phyloP scores from a whole-genome alignment of 306 rosid species.

The Sesbania bispinosa region DNA sequence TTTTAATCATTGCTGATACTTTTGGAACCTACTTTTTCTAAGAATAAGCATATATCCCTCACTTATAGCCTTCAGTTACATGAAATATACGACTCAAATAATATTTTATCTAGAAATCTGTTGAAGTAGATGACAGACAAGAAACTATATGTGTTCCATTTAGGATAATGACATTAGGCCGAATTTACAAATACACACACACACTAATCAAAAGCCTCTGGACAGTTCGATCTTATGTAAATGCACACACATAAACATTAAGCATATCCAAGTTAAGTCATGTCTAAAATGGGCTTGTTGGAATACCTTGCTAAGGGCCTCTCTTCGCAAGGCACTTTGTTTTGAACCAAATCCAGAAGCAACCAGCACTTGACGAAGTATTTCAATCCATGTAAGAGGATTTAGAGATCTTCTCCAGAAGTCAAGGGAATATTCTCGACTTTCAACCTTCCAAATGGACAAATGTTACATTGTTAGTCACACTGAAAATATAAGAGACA shows the following conservation, averaged over 20 bases:
- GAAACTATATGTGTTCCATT: neutral
- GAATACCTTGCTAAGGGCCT: slow-evolving; percentile 65
- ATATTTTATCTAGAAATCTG: slow-evolving; percentile 2
- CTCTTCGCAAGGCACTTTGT: slow-evolving; percentile 60
- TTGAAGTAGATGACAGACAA: slow-evolving; percentile 6
- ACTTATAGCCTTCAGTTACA: neutral
- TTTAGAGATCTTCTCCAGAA: slow-evolving; percentile 79
- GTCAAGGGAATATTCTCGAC: slow-evolving; percentile 52
- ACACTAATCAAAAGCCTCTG: neutral
- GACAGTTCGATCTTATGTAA: neutral
- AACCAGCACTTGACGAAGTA: slow-evolving; percentile 83
- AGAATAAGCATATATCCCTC: neutral
- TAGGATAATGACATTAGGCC: neutral
- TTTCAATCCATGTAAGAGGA: slow-evolving; percentile 89
- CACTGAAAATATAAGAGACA: neutral
- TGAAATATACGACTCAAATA: slow-evolving; percentile 21
- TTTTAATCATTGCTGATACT: neutral
- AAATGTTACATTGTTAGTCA: too few species aligned
- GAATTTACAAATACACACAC: neutral
- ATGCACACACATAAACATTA: neutral
- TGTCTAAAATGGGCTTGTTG: slow-evolving; percentile 1
- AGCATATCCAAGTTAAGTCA: neutral
- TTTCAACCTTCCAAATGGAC: slow-evolving; percentile 63
- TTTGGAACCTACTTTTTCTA: neutral
- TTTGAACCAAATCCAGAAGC: slow-evolving; percentile 96